phyloP scores from a whole-genome alignment of 2,329 filamentous ascomycete genomes.

The Alternaria sp. region DNA sequence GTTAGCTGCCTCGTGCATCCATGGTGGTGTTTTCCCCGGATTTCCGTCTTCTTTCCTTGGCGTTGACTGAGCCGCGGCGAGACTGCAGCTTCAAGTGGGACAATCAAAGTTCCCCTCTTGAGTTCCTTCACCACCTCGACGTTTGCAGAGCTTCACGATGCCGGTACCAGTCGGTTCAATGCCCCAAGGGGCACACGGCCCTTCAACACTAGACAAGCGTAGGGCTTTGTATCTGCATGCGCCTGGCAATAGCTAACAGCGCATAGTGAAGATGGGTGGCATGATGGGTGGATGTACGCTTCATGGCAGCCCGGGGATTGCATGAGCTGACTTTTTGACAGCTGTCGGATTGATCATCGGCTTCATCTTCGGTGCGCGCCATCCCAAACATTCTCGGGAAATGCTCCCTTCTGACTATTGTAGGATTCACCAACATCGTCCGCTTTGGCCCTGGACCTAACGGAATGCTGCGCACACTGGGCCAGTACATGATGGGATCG shows the following conservation, averaged over 20 bases:
- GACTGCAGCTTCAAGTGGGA: slow-evolving; percentile 21
- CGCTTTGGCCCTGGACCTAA: slow-evolving; percentile 93
- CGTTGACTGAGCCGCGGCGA: slow-evolving; percentile 26
- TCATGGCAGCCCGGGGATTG: not conserved
- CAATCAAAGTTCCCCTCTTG: slow-evolving; percentile 26
- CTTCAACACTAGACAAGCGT: slow-evolving; percentile 78
- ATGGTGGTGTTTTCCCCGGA: slow-evolving; percentile 20
- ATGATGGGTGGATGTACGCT: slow-evolving; percentile 97
- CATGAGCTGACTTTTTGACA: slow-evolving; percentile 53
- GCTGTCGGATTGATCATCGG: slow-evolving; percentile 96
- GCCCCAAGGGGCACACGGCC: slow-evolving; percentile 57
- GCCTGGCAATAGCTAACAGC: slow-evolving; percentile 40
- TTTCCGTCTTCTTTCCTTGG: slow-evolving; percentile 12
- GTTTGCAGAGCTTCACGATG: slow-evolving; percentile 53
- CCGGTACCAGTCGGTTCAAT: slow-evolving; percentile 64
- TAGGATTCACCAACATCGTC: slow-evolving; percentile 93
- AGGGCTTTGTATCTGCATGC: slow-evolving; percentile 46
- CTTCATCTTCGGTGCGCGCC: slow-evolving; percentile 86
- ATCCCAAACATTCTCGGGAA: not conserved
- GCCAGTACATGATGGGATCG: slow-evolving; percentile 96
- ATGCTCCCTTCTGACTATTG: slow-evolving; percentile 27
- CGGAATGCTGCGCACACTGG: slow-evolving; percentile 91
- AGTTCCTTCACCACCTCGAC: slow-evolving; percentile 21
- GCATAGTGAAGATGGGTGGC: slow-evolving; percentile 92
- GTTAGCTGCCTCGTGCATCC: slow-evolving; percentile 16